phyloP scores from a whole-genome alignment of 78 protist genomes.

The Pigoraptor vietnamica region DNA sequence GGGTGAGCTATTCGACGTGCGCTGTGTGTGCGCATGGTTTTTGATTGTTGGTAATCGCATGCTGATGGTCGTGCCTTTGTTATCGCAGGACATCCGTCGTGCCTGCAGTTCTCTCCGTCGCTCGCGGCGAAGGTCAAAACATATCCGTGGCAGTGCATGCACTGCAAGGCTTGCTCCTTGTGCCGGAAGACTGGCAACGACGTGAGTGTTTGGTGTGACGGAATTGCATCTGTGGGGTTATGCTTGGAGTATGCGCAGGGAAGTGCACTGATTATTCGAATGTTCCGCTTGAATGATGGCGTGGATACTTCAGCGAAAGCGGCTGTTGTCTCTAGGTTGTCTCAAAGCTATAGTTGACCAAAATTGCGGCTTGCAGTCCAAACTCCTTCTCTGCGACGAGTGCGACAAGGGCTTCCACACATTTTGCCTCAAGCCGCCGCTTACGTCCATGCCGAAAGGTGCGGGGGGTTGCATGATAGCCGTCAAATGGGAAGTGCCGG shows the following conservation, averaged over 20 bases:
- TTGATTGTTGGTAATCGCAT: background rate
- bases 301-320: no score
- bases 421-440: background rate
- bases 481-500: no score
- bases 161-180: background rate
- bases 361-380: background rate
- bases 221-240: no score
- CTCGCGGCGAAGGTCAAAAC: background rate
- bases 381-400: background rate
- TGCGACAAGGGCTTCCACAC: background rate
- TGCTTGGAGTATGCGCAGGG: no score
- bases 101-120: background rate
- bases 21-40: background rate
- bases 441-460: background rate
- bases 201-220: background rate
- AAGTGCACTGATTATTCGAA: no score
- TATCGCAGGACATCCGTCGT: background rate
- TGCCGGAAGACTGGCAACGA: background rate
- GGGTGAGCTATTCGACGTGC: background rate
- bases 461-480: no score
- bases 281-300: no score
- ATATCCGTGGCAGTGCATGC: background rate
- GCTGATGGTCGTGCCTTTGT: background rate
- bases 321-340: no score
- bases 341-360: no score